Percentiles rank a stretch among this genome's conserved stretches.
Conservation (phyloP, 805 yeast genomes). For the Barnettozyma pratensis region DNA sequence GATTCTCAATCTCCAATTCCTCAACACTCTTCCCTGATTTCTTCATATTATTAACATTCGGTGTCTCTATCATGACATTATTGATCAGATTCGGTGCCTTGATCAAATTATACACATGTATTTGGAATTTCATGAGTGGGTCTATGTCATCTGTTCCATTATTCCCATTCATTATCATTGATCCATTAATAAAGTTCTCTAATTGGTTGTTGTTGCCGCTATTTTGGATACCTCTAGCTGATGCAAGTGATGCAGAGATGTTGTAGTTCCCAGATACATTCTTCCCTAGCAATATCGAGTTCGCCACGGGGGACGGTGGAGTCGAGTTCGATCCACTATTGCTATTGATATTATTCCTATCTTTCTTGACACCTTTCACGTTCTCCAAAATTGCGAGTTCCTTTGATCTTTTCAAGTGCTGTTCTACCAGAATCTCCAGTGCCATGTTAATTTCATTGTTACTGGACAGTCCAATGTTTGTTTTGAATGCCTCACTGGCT, state of each 20-base stretch:
- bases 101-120: slow-evolving; percentile 18
- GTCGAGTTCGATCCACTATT: not conserved
- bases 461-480: slow-evolving; percentile 20
- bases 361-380: not conserved
- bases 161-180: slow-evolving; percentile 3
- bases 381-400: slow-evolving; percentile 21
- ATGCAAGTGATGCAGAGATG: slow-evolving; percentile 9
- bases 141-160: slow-evolving; percentile 11
- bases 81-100: slow-evolving; percentile 15
- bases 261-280: not conserved
- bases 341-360: not conserved
- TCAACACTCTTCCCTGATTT: slow-evolving; percentile 24
- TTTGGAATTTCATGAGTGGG: slow-evolving; percentile 20
- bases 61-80: not conserved
- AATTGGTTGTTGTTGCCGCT: not conserved
- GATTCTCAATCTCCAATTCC: slow-evolving; percentile 27
- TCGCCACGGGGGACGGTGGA: not conserved
- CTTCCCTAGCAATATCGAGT: slow-evolving; percentile 2
- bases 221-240: slow-evolving; percentile 10
- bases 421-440: slow-evolving; percentile 25
- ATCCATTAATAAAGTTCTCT: slow-evolving; percentile 1
- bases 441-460: slow-evolving; percentile 27
- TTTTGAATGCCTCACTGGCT: slow-evolving; percentile 31
- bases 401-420: slow-evolving; percentile 26
- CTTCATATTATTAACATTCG: slow-evolving; percentile 1